phyloP scores from a whole-genome alignment of 2,329 filamentous ascomycete species.

The Exutisphaerella laricina region DNA sequence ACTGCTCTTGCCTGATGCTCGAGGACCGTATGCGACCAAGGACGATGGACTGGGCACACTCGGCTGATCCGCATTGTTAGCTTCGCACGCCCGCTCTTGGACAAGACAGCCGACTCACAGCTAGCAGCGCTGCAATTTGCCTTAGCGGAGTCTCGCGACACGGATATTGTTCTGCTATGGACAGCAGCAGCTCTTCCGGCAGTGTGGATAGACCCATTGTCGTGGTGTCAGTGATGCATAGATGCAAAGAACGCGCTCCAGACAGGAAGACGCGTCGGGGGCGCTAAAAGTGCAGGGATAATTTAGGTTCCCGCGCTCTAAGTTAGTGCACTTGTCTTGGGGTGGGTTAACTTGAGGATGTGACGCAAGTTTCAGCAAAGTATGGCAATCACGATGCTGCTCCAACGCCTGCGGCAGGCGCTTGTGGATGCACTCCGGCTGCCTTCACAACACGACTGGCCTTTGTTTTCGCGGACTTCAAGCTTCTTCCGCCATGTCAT shows the following conservation, averaged over 20 bases:
- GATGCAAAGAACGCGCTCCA: neutral
- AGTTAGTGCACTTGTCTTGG: too few relatives aligned
- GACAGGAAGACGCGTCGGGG: conserved; percentile 2
- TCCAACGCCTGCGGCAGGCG: conserved; percentile 12
- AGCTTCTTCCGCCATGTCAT: conserved; percentile 12
- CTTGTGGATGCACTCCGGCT: conserved; percentile 12
- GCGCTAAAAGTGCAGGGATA: neutral
- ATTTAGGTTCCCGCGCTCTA: too few relatives aligned
- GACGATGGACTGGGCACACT: conserved; percentile 64
- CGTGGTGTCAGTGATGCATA: neutral
- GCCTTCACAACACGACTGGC: conserved; percentile 5
- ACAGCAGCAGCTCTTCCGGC: conserved; percentile 27
- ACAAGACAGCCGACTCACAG: conserved; percentile 32
- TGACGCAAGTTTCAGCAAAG: conserved; percentile 1
- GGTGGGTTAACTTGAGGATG: too few relatives aligned
- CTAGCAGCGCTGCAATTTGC: conserved; percentile 42
- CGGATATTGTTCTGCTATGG: conserved; percentile 28
- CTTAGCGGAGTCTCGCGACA: conserved; percentile 44
- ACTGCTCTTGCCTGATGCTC: conserved; percentile 79
- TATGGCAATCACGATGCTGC: conserved; percentile 14
- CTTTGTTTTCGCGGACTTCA: conserved; percentile 7
- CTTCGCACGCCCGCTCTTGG: neutral
- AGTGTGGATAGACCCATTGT: conserved; percentile 23
- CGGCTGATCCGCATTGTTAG: conserved; percentile 46
- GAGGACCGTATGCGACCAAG: conserved; percentile 74